These are phyloP conservation scores for Fereydounia khargensis DNA, from an alignment of 1,284 basidiomycete species.

Conservation along the genomic window DNA sequence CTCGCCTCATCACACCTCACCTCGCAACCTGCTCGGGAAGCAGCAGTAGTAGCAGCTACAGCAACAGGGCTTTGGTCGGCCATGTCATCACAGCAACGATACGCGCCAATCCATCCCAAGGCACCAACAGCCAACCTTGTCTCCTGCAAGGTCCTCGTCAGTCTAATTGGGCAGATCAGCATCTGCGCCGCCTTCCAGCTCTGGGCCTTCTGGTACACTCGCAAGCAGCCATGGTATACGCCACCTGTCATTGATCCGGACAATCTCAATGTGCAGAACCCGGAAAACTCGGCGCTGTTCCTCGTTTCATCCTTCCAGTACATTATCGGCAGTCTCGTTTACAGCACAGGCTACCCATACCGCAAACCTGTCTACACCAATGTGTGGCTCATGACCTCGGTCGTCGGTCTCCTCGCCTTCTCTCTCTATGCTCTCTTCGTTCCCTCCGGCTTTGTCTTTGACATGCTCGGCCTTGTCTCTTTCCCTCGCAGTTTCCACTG, in stretches of 20 bases:
- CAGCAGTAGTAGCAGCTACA: too few relatives aligned
- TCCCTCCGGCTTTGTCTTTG: conserved; percentile 67
- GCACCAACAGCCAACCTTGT: conserved; percentile 94
- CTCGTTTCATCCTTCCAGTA: conserved; percentile 97
- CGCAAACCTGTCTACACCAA: conserved; percentile 93
- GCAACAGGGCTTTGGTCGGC: too few relatives aligned
- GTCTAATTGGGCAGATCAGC: conserved; percentile 87
- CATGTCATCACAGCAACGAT: too few relatives aligned
- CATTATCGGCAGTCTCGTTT: conserved; percentile 90
- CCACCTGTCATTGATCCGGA: conserved; percentile 67
- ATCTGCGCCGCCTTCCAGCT: conserved; percentile 81
- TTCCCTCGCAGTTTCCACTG: conserved; percentile 72
- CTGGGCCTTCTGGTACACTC: conserved; percentile 86
- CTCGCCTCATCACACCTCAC: too few relatives aligned
- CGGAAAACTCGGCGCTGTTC: conserved; percentile 90
- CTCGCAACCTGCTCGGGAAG: too few relatives aligned
- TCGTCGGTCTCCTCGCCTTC: conserved; percentile 29
- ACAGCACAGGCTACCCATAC: conserved; percentile 96
- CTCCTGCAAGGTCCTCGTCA: conserved; percentile 89
- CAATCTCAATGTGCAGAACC: conserved; percentile 84
- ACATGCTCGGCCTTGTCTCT: conserved; percentile 74
- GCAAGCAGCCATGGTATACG: conserved; percentile 76
- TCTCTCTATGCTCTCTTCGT: conserved; percentile 51
- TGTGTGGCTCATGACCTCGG: conserved; percentile 48
- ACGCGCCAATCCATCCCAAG: conserved; percentile 70